Percentiles rank a stretch among this genome's conserved stretches.
Evolutionary conservation across 371 early-diverging fungal genomes (phyloP).

Genomic region (Batkoa obscura): DNA sequence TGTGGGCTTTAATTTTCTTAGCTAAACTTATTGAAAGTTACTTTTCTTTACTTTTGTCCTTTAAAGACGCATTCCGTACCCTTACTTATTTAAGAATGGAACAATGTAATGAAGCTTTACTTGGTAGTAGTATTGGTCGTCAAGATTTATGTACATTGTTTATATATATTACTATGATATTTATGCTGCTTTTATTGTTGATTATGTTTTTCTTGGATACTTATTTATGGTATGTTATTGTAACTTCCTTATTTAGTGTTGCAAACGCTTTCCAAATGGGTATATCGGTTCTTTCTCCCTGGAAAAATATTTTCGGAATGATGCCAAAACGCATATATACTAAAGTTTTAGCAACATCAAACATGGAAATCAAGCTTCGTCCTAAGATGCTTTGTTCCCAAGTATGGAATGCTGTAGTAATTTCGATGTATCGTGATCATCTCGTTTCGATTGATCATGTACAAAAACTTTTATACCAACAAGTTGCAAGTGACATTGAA

Average conservation of each 20-base stretch:
- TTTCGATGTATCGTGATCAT: conserved; percentile 76
- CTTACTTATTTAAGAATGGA: conserved; percentile 1
- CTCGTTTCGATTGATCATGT: conserved; percentile 59
- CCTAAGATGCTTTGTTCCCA: conserved; percentile 64
- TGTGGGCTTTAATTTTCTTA: conserved; percentile 58
- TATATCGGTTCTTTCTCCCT: conserved; percentile 70
- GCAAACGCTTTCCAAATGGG: conserved; percentile 62
- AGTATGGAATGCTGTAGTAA: conserved; percentile 80
- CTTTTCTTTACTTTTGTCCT: conserved; percentile 63
- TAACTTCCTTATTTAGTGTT: conserved; percentile 64
- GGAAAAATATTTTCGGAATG: conserved; percentile 67
- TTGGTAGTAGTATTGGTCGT: no score
- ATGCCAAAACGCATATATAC: conserved; percentile 69
- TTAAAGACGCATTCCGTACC: conserved; percentile 30
- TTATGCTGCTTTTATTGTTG: conserved; percentile 60
- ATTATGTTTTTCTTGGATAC: conserved; percentile 75
- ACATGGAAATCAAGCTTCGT: conserved; percentile 48
- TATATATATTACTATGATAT: conserved; percentile 31
- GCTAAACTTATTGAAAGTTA: conserved; percentile 69
- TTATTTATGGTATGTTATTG: conserved; percentile 80
- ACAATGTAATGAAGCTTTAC: not conserved
- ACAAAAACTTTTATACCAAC: conserved; percentile 56
- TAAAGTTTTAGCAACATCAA: conserved; percentile 49
- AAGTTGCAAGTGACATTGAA: conserved; percentile 33
- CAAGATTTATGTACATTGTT: not conserved